phyloP scores from a whole-genome alignment of 129 eudicot species.

The Heracleum sosnowskyi region DNA sequence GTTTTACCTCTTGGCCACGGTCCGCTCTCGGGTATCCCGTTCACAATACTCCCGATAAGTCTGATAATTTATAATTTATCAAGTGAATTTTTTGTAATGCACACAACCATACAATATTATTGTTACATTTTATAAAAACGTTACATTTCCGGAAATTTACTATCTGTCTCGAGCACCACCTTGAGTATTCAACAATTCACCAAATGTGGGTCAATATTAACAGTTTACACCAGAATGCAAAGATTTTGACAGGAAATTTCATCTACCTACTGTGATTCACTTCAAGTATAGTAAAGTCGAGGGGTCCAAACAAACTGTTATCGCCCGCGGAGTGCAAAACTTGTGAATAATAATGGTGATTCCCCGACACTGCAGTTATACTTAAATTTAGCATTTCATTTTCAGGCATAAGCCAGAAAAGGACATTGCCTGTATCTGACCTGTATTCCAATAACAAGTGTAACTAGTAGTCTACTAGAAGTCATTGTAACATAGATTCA shows the following conservation, averaged over 20 bases:
- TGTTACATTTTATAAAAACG: too few relatives aligned
- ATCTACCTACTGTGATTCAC: slow-evolving; percentile 7
- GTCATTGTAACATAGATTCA: neutral
- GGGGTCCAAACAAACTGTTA: neutral
- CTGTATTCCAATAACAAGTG: neutral
- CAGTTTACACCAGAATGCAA: neutral
- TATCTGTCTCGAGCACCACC: neutral
- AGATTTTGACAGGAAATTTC: neutral
- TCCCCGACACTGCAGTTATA: neutral
- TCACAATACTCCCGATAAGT: neutral
- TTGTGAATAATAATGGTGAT: neutral
- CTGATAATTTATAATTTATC: too few relatives aligned
- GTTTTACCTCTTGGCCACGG: neutral
- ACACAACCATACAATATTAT: too few relatives aligned
- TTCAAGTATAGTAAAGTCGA: neutral
- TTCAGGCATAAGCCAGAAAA: neutral
- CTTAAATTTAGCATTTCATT: neutral
- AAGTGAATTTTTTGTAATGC: too few relatives aligned
- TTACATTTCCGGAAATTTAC: neutral
- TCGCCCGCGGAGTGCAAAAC: neutral
- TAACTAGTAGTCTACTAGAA: neutral
- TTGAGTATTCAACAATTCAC: neutral
- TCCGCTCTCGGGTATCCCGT: neutral
- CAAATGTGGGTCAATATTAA: slow-evolving; percentile 1
- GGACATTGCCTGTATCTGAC: neutral